Evolutionary conservation across 2,329 filamentous ascomycete genomes (phyloP).

Genomic region (Cladosporium velox): DNA sequence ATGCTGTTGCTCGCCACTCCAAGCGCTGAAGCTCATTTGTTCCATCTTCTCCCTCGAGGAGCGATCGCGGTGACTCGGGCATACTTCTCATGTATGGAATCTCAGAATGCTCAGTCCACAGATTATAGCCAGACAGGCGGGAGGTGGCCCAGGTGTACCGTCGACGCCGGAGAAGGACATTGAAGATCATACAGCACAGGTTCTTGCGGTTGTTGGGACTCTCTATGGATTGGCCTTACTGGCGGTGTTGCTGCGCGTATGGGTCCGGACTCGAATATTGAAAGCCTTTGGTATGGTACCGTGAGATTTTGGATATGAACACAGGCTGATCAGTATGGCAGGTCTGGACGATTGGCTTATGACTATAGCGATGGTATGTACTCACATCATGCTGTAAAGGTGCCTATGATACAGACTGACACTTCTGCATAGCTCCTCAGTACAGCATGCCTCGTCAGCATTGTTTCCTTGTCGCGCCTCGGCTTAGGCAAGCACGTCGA

Average conservation of each 20-base stretch:
- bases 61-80: neutral
- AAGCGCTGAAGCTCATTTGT: neutral
- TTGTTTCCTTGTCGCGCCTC: neutral
- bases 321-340: neutral
- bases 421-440: neutral
- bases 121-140: neutral
- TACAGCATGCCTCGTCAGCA: constrained; percentile 5
- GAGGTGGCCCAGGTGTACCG: neutral
- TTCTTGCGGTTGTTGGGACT: constrained; percentile 2
- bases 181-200: neutral
- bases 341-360: constrained; percentile 3
- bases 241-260: constrained; percentile 1
- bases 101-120: neutral
- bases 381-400: neutral
- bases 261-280: neutral
- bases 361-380: neutral
- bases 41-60: neutral
- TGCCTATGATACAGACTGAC: neutral
- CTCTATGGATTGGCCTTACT: neutral
- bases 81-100: neutral
- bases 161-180: neutral
- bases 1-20: neutral
- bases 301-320: neutral
- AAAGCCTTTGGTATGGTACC: neutral
- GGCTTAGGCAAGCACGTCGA: constrained; percentile 1